phyloP scores from a whole-genome alignment of 371 early-diverging fungal species.

The Mucor ambiguus region DNA sequence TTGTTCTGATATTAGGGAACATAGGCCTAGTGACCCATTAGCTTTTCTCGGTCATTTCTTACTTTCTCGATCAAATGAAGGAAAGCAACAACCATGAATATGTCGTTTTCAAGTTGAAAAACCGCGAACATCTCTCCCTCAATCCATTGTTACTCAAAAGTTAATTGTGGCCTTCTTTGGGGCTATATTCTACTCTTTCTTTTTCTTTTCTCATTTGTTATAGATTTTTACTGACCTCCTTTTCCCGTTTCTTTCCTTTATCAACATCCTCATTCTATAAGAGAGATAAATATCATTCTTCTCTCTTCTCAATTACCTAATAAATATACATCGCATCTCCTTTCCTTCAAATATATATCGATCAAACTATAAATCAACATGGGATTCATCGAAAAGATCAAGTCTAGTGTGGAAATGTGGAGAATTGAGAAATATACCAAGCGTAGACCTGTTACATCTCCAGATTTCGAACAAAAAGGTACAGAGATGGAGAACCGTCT shows the following conservation, averaged over 20 bases:
- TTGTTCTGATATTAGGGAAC: not conserved
- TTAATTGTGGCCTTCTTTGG: not conserved
- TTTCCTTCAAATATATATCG: not conserved
- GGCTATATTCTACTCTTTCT: not conserved
- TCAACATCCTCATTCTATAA: not conserved
- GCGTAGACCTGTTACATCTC: slow-evolving; percentile 58
- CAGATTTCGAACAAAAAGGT: slow-evolving; percentile 65
- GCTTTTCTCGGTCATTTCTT: slow-evolving; percentile 50
- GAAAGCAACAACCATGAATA: not conserved
- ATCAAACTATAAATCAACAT: slow-evolving; percentile 28
- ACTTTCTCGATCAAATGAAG: slow-evolving; percentile 31
- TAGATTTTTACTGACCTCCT: not conserved
- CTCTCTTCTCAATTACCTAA: not conserved
- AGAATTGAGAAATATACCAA: slow-evolving; percentile 67
- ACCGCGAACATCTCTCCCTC: not conserved
- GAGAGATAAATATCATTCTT: not conserved
- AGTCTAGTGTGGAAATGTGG: slow-evolving; percentile 65
- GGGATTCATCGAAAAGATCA: slow-evolving; percentile 63
- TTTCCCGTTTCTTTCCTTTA: slow-evolving; percentile 1
- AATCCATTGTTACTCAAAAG: not conserved
- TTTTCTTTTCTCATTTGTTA: not conserved
- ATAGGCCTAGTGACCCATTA: slow-evolving; percentile 48
- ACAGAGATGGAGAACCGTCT: not conserved
- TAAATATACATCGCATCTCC: slow-evolving; percentile 5
- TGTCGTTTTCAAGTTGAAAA: not conserved